Percentiles rank a stretch among this genome's conserved stretches.
These are phyloP conservation scores for Boeremia lycopersici DNA, from an alignment of 2,329 filamentous ascomycete genomes.

Conservation along the genomic window DNA sequence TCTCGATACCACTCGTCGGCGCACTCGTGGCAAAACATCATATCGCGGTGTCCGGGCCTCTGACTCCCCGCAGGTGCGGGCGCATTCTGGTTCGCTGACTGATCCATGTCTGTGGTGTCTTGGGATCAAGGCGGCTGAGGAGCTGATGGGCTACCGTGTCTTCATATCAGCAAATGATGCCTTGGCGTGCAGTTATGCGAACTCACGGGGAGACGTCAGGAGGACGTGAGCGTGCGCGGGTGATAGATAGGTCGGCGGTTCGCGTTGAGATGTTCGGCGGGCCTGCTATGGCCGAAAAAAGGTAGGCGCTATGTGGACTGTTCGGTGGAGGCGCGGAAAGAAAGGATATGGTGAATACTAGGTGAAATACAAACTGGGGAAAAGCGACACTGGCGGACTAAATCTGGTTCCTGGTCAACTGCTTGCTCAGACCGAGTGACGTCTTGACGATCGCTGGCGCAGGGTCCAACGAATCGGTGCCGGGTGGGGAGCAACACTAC, in stretches of 20 bases:
- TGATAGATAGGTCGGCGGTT: slow-evolving; percentile 33
- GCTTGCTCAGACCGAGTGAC: slow-evolving; percentile 14
- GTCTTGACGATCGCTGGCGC: slow-evolving; percentile 21
- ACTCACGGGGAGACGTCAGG: slow-evolving; percentile 26
- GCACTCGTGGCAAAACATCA: slow-evolving; percentile 87
- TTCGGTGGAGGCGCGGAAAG: not conserved
- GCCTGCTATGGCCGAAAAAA: slow-evolving; percentile 25
- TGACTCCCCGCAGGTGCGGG: slow-evolving; percentile 13
- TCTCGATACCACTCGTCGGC: slow-evolving; percentile 79
- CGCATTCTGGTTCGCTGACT: slow-evolving; percentile 23
- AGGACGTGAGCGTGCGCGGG: slow-evolving; percentile 11
- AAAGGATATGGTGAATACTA: not conserved
- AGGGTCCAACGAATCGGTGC: slow-evolving; percentile 28
- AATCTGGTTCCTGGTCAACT: slow-evolving; percentile 24
- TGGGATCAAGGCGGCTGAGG: slow-evolving; percentile 1
- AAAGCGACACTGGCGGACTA: slow-evolving; percentile 26
- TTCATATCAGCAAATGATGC: slow-evolving; percentile 11
- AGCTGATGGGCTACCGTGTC: slow-evolving; percentile 2
- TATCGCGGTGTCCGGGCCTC: slow-evolving; percentile 57
- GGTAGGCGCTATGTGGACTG: slow-evolving; percentile 3
- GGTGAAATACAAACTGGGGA: not conserved
- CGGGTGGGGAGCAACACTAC: slow-evolving; percentile 6
- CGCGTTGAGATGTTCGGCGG: slow-evolving; percentile 19
- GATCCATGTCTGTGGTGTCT: slow-evolving; percentile 25
- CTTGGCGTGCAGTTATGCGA: not conserved